Evolutionary conservation across 495 filamentous ascomycete genomes (phyloP), one percentile per base, ranked within the genome.

Genomic region (Aspergillus sparsus): DNA sequence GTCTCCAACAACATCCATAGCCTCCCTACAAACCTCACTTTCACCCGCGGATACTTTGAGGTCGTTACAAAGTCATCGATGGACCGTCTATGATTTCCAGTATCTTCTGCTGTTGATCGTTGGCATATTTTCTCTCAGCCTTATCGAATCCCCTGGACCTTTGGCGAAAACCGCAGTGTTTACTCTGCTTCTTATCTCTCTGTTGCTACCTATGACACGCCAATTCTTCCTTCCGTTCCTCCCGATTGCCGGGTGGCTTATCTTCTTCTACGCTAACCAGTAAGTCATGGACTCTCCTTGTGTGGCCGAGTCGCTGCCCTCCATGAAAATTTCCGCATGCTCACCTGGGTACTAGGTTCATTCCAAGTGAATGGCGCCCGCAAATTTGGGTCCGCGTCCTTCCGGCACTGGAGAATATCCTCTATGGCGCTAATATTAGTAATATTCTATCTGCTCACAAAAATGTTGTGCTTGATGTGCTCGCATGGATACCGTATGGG

Each of bases 401-500:
- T 11, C 93, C 93, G 4, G 89, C 93, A n/a, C 83, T 98, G 61
- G 93, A 98, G 71, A 96, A 98, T 74, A 94, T 98, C 55, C 79
- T 98, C 51, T 98, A 98, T 70, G 93, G 93, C 51, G 91, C 91
- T 34, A 97, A 97, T 76, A 84, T 98, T 50, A 95, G 91, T 77
- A 96, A 96, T 72, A 94, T 96, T 58, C 84, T 98, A 46, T 94
- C 93, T 5, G 89, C 91, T 31, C 91, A 96, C 73, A 89, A 89
- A 49, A 85, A 87, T 74, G 83, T 87, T 9, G 77, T 91, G 49
- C 81, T 98, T 37, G 91, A 95, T 62, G 73, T 98, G 56, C 74
- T 98, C 55, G 93, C 93, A 37, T 97, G 93, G 93, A 68, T 98
- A 44, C 93, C 93, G 13, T 98, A 98, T 66, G 93, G 93, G 31